Percentiles rank a stretch among this genome's conserved stretches.
Evolutionary conservation across 2,329 filamentous ascomycete species (phyloP).

Genomic region (Pseudocercospora crystallina): DNA sequence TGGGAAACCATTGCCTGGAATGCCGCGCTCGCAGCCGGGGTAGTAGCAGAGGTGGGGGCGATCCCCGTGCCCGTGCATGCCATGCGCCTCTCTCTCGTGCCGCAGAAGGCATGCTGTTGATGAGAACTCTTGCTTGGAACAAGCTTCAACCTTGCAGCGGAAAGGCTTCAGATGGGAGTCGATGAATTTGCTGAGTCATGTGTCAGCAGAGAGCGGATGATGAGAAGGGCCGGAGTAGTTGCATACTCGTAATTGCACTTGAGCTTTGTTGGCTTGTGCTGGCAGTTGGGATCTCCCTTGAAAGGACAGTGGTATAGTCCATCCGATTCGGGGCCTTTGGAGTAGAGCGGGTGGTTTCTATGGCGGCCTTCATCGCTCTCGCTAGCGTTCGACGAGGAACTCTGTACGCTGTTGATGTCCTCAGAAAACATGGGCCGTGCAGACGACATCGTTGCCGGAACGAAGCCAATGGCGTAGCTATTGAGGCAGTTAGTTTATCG

Average conservation of each 20-base stretch:
- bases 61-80: slow-evolving; percentile 90
- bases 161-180: slow-evolving; percentile 97
- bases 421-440: too few species aligned
- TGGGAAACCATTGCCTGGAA: slow-evolving; percentile 83
- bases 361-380: slow-evolving; percentile 36
- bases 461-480: slow-evolving; percentile 19
- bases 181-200: slow-evolving; percentile 78
- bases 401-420: too few species aligned
- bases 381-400: neutral
- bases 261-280: slow-evolving; percentile 89
- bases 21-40: slow-evolving; percentile 79
- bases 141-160: slow-evolving; percentile 82
- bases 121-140: slow-evolving; percentile 85
- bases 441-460: neutral
- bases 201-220: slow-evolving; percentile 2
- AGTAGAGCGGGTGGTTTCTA: slow-evolving; percentile 66
- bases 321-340: slow-evolving; percentile 64
- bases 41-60: slow-evolving; percentile 90
- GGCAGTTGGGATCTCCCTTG: slow-evolving; percentile 67
- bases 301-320: slow-evolving; percentile 93
- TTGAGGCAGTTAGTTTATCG: slow-evolving; percentile 19
- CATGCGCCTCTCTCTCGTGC: slow-evolving; percentile 93
- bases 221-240: slow-evolving; percentile 14
- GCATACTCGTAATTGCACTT: slow-evolving; percentile 99
- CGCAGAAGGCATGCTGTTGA: slow-evolving; percentile 92